Conservation (phyloP, 345 rosid species). For the Syzygium oleosum region DNA sequence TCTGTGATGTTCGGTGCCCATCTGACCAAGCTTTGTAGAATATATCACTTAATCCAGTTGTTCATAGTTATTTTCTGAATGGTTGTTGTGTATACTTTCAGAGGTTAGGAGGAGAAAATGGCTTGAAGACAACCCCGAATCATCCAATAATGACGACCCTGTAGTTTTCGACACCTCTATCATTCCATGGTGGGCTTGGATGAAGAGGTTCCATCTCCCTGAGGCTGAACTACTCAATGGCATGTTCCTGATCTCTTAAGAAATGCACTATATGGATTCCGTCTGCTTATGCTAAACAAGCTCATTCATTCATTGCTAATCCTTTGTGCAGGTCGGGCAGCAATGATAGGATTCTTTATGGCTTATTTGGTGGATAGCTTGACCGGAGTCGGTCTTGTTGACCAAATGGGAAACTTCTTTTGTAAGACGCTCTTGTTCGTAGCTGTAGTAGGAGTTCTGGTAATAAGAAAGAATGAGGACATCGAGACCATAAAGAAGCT, state of each 20-base stretch:
- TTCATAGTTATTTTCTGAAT: background rate
- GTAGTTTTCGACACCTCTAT: slow-evolving; percentile 79
- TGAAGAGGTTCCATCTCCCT: slow-evolving; percentile 84
- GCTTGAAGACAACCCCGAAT: slow-evolving; percentile 72
- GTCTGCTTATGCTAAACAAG: background rate
- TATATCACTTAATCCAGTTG: background rate
- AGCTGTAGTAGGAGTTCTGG: slow-evolving; percentile 70
- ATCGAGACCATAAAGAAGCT: slow-evolving; percentile 57
- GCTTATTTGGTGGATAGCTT: slow-evolving; percentile 94
- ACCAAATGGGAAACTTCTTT: slow-evolving; percentile 95
- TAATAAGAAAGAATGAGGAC: slow-evolving; percentile 86
- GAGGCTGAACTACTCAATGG: slow-evolving; percentile 92
- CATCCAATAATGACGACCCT: slow-evolving; percentile 68
- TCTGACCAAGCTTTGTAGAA: background rate
- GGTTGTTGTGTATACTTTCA: slow-evolving; percentile 15
- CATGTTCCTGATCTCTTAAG: slow-evolving; percentile 7
- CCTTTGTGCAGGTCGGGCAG: slow-evolving; percentile 64
- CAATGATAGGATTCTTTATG: slow-evolving; percentile 98
- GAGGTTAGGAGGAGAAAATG: slow-evolving; percentile 94
- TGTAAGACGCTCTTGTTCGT: slow-evolving; percentile 86
- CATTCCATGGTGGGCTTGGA: slow-evolving; percentile 98
- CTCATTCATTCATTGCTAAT: background rate
- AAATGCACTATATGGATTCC: background rate
- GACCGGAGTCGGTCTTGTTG: slow-evolving; percentile 92
- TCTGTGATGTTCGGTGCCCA: background rate